Base-by-base conservation (phyloP, 1,139 yeast genomes). In the Geotrichum klebahnii region DNA sequence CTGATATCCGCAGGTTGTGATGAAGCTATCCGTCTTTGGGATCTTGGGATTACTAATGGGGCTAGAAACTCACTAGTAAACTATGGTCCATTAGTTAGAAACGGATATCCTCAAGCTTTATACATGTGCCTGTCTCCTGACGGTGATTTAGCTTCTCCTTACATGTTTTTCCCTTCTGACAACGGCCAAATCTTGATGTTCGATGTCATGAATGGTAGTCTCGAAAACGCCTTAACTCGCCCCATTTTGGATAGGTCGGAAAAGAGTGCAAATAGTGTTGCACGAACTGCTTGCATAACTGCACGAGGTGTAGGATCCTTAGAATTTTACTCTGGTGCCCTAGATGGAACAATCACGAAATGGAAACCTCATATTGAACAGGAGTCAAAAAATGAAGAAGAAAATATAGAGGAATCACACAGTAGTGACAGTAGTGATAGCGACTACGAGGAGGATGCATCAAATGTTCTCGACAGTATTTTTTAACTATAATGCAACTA, bases 11-110 rank as follows among this genome's bases (percentile, higher is more conserved):
- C 85, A 0, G 96, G 95, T 0, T 79, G 80, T 52, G 96, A 87
- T 62, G 94, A 86, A 53, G 82, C 80, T 59, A 73, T 86, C 2
- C 69, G 89, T 19, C 79, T 82, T 0, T 87, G 96, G 96, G 83
- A 83, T 57, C 68, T 84, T 69, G 60, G 31, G 2, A 20, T 35
- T 6, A 22, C 43, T 9, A 41, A 36, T 0, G 14, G 5, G 10
- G 44, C 32, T 9, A 26, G 41, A 22, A 34, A 48, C 33, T 10
- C 48, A 58, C 71, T 83, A 36, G 73, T 84, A 31, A 86, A 85
- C 59, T 87, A 82, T 64, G 95, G 95, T 0, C 95, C 95, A 0
- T 69, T 83, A 51, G 79, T 88, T 1, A 72, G 90, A 52, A 84
- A 86, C 63, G 79, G 81, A 57, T 78, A 48, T 60, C 74, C 53